Evolutionary conservation across 73 alveolate genomes (phyloP).

Genomic region (Paramecium sexaurelia): DNA sequence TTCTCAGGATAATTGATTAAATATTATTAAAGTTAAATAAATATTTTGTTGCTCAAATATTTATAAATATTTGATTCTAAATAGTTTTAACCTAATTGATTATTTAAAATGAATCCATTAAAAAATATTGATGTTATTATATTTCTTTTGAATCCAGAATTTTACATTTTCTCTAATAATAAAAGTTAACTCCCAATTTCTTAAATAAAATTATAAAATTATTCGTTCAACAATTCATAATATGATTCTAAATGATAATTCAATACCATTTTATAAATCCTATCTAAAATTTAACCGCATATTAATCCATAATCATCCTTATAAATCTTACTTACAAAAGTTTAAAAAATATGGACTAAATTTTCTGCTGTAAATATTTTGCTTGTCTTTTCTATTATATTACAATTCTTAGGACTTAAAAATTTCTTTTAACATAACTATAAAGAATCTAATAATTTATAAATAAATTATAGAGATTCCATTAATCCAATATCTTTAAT

Average conservation of each 20-base stretch:
- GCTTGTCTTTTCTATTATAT: background rate
- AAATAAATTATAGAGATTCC: background rate
- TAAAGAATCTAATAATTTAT: background rate
- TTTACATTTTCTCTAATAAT: background rate
- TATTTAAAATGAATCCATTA: background rate
- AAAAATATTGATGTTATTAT: background rate
- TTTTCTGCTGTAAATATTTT: background rate
- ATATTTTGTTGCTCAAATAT: background rate
- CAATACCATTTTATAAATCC: background rate
- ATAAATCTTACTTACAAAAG: background rate
- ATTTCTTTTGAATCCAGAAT: background rate
- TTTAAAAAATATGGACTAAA: background rate
- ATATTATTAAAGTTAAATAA: background rate
- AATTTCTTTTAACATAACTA: background rate
- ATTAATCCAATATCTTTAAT: background rate
- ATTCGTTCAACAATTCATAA: background rate
- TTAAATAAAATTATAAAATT: background rate
- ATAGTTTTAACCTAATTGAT: background rate
- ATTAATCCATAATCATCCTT: background rate
- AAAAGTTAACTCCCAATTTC: background rate
- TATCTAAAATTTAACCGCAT: background rate
- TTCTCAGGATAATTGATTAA: background rate
- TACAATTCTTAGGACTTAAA: background rate
- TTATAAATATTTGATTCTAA: background rate
- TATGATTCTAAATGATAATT: background rate